A percentile compares a stretch with the other conserved stretches of the same genome.
Evolutionary conservation across 2,329 filamentous ascomycete genomes (phyloP).

Genomic region (Pseudogymnoascus sp.): DNA sequence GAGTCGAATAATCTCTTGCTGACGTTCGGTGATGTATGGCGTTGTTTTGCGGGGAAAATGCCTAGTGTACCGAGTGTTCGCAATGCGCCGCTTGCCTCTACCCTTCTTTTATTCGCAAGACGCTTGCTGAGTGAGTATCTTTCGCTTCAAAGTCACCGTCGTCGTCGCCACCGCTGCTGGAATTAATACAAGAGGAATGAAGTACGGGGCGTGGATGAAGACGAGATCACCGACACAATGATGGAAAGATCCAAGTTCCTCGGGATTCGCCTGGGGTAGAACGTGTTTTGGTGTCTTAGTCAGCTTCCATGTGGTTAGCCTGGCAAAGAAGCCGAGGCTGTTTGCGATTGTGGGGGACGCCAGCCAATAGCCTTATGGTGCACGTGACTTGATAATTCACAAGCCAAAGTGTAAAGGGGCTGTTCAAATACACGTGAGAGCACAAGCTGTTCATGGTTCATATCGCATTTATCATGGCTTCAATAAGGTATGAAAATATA

Average conservation of each 20-base stretch:
- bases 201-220: background rate
- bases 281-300: background rate
- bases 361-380: background rate
- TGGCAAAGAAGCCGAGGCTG: background rate
- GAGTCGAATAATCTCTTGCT: background rate
- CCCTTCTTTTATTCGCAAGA: background rate
- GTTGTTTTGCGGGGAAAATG: background rate
- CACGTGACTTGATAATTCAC: background rate
- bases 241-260: slow-evolving; percentile 4
- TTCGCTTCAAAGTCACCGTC: background rate
- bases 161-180: background rate
- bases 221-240: background rate
- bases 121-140: background rate
- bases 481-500: background rate
- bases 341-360: background rate
- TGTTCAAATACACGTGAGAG: background rate
- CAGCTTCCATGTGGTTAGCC: slow-evolving; percentile 2
- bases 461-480: background rate
- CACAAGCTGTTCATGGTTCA: background rate
- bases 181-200: slow-evolving; percentile 1
- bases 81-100: background rate
- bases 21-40: background rate
- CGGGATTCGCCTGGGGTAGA: background rate
- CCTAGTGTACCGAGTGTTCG: background rate
- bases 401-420: background rate